Conservation (phyloP, 1,284 basidiomycete species). For the Rhodotorula sp. region DNA sequence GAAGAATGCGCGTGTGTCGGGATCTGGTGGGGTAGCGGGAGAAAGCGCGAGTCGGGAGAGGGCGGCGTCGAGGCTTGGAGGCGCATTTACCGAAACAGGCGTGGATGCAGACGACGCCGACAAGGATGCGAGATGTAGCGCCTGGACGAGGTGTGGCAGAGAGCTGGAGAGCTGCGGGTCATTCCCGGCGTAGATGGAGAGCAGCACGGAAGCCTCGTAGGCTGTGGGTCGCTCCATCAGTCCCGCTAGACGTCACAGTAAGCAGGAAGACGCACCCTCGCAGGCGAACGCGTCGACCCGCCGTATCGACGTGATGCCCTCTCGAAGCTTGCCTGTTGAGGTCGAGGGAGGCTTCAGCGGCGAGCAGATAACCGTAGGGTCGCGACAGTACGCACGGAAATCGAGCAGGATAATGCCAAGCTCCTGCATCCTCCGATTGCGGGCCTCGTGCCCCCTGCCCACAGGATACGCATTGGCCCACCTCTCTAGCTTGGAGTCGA, state of each 20-base stretch:
- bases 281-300: conserved; percentile 31
- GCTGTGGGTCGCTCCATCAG: conserved; percentile 5
- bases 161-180: conserved; percentile 30
- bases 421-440: conserved; percentile 20
- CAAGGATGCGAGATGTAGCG: conserved; percentile 6
- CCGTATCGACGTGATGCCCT: conserved; percentile 31
- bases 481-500: conserved; percentile 25
- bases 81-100: too few species aligned
- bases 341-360: too few species aligned
- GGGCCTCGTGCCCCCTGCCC: background rate
- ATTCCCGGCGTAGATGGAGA: conserved; percentile 30
- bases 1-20: conserved; percentile 13
- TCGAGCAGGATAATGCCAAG: conserved; percentile 39
- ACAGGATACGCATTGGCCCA: conserved; percentile 5
- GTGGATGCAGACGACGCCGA: background rate
- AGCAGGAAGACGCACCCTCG: conserved; percentile 16
- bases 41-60: conserved; percentile 1
- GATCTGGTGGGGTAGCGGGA: background rate
- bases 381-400: conserved; percentile 18
- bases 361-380: too few species aligned
- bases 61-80: background rate
- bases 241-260: fast-evolving
- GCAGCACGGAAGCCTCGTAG: conserved; percentile 29
- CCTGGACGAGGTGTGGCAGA: conserved; percentile 31
- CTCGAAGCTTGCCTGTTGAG: conserved; percentile 35